Conservation (phyloP, 2,329 filamentous ascomycete species). For the Talaromyces amestolkiae region DNA sequence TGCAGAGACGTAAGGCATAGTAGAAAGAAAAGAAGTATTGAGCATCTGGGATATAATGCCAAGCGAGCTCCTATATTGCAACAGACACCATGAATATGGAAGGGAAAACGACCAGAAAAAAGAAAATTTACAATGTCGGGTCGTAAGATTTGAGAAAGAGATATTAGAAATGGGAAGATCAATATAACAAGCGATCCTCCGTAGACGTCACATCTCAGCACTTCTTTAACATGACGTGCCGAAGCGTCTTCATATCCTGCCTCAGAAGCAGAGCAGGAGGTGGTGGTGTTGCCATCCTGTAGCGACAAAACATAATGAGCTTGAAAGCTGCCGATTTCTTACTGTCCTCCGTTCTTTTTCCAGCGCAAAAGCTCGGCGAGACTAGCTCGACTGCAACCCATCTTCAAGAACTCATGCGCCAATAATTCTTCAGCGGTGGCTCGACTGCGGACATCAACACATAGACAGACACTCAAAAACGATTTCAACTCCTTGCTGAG, state of each 20-base stretch:
- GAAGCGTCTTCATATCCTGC: constrained; percentile 8
- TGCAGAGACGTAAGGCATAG: constrained; percentile 2
- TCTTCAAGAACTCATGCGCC: constrained; percentile 89
- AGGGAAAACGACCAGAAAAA: not conserved
- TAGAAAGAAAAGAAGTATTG: constrained; percentile 7
- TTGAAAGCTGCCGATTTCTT: constrained; percentile 16
- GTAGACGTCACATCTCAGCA: constrained; percentile 17
- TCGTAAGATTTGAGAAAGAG: constrained; percentile 4
- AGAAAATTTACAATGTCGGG: constrained; percentile 9
- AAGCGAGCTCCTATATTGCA: constrained; percentile 16
- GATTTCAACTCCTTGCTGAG: constrained; percentile 96
- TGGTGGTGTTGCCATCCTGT: not conserved
- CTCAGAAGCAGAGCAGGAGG: not conserved
- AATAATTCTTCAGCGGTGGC: constrained; percentile 88
- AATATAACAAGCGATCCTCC: not conserved
- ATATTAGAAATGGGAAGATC: not conserved
- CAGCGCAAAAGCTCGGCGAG: constrained; percentile 82
- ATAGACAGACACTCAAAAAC: constrained; percentile 93
- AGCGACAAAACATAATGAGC: not conserved
- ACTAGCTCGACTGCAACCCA: constrained; percentile 78
- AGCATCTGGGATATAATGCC: constrained; percentile 16
- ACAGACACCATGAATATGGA: constrained; percentile 6
- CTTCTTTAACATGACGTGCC: constrained; percentile 3
- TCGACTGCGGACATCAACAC: constrained; percentile 91
- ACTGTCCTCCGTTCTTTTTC: constrained; percentile 46